Conservation (phyloP, 257 asterid genomes). For the Scutellaria baicalensis region DNA sequence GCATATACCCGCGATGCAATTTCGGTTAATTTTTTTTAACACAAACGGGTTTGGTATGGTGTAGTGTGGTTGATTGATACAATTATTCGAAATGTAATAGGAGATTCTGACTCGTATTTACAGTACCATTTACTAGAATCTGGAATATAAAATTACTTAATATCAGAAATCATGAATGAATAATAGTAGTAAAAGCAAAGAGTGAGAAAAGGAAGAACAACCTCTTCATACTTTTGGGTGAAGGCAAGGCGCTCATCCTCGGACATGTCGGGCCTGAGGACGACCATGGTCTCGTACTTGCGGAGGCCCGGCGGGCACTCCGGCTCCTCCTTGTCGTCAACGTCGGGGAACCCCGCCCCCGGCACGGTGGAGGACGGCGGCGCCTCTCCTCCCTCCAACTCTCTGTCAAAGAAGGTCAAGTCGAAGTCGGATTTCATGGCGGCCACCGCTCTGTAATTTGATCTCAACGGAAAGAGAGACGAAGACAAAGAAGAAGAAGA, state of each 20-base stretch:
- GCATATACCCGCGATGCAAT: too few relatives aligned
- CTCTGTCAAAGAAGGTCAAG: conserved; percentile 61
- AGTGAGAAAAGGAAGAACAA: not conserved
- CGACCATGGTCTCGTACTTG: conserved; percentile 82
- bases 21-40: too few relatives aligned
- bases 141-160: not conserved
- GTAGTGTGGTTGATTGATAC: too few relatives aligned
- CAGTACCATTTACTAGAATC: too few relatives aligned
- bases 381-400: conserved; percentile 40
- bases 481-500: not conserved
- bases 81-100: too few relatives aligned
- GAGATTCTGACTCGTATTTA: too few relatives aligned
- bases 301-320: conserved; percentile 95
- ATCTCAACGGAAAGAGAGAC: conserved; percentile 2
- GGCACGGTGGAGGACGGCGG: conserved; percentile 33
- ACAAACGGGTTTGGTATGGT: too few relatives aligned
- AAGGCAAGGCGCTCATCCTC: conserved; percentile 91
- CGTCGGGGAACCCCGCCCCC: conserved; percentile 51
- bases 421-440: conserved; percentile 40
- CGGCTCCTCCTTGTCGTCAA: conserved; percentile 77
- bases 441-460: conserved; percentile 4
- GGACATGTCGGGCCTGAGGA: conserved; percentile 88
- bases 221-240: conserved; percentile 95
- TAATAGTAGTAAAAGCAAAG: too few relatives aligned
- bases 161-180: too few relatives aligned